These are phyloP conservation scores for Pseudogymnoascus verrucosus DNA, from an alignment of 2,329 filamentous ascomycete genomes.

Conservation along the genomic window DNA sequence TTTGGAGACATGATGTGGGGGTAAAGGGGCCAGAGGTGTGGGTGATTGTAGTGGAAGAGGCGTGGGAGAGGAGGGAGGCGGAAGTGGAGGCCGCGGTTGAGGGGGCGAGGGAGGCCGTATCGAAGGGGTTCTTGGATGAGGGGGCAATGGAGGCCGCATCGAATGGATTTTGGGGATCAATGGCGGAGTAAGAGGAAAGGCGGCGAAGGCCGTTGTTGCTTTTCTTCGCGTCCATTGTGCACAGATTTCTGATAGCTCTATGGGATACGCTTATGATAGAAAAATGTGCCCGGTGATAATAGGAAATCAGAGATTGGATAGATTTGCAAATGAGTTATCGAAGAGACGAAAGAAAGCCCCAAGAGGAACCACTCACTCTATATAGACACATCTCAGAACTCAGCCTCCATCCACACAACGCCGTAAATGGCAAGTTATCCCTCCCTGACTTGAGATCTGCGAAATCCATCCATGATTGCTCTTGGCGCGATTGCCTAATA, in stretches of 20 bases:
- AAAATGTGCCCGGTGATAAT: not conserved
- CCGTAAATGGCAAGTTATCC: not conserved
- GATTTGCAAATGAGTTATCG: not conserved
- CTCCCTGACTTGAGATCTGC: not conserved
- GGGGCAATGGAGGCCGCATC: not conserved
- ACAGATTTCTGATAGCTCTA: not conserved
- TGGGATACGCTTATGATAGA: not conserved
- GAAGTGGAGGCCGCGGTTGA: not conserved
- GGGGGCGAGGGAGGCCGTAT: not conserved
- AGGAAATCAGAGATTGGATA: not conserved
- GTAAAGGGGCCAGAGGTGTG: conserved; percentile 27
- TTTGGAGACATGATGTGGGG: conserved; percentile 39
- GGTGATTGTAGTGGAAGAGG: conserved; percentile 10
- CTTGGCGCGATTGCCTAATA: conserved; percentile 7
- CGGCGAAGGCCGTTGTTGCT: not conserved
- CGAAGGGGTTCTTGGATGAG: not conserved
- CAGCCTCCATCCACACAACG: not conserved
- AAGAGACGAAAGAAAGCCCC: not conserved
- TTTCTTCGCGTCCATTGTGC: not conserved
- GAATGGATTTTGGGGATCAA: not conserved
- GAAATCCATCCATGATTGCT: not conserved
- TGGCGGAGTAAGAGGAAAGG: not conserved
- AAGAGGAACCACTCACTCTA: not conserved
- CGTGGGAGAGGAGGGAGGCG: not conserved
- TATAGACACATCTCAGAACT: not conserved